Evolutionary conservation across 179 eudicot genomes (phyloP), one percentile per base, ranked within the genome.

Genomic region (Gypsophila paniculata): DNA sequence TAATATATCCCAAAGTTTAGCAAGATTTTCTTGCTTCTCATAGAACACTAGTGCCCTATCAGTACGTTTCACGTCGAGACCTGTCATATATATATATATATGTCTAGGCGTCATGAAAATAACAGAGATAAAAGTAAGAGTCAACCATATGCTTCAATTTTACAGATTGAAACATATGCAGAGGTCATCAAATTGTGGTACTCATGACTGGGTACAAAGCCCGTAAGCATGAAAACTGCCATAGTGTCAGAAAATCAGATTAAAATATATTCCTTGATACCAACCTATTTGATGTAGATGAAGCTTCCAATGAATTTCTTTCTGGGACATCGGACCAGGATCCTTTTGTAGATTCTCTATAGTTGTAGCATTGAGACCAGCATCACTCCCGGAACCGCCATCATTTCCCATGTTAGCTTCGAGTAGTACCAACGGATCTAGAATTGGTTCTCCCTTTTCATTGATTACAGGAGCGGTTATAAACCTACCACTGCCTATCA

Each of bases 231-330:
- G n/a, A n/a, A n/a, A n/a, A n/a, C n/a, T n/a, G n/a, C n/a, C n/a
- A n/a, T n/a, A n/a, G n/a, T n/a, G n/a, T n/a, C n/a, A n/a, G n/a
- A n/a, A n/a, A n/a, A n/a, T n/a, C n/a, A n/a, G n/a, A n/a, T n/a
- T n/a, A n/a, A n/a, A n/a, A n/a, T n/a, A n/a, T n/a, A n/a, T n/a
- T n/a, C n/a, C n/a, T n/a, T n/a, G n/a, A n/a, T n/a, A n/a, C n/a
- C n/a, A n/a, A 90, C 99, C 99, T 87, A 94, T 94, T 81, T 94
- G 99, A 85, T 94, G 99, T 68, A 94, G 79, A 60, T 91, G 84
- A 68, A 90, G 99, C 82, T 94, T 94, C 99, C 99, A 94, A 49
- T 90, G 89, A 68, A 94, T 90, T 75, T 86, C 81, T 81, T 86
- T 88, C 82, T 87, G 80, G 74, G 79, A 61, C 82, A 79, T 72